Evolutionary conservation across 352 stramenopile species (phyloP).

Genomic region (Phytopythium sindhum): DNA sequence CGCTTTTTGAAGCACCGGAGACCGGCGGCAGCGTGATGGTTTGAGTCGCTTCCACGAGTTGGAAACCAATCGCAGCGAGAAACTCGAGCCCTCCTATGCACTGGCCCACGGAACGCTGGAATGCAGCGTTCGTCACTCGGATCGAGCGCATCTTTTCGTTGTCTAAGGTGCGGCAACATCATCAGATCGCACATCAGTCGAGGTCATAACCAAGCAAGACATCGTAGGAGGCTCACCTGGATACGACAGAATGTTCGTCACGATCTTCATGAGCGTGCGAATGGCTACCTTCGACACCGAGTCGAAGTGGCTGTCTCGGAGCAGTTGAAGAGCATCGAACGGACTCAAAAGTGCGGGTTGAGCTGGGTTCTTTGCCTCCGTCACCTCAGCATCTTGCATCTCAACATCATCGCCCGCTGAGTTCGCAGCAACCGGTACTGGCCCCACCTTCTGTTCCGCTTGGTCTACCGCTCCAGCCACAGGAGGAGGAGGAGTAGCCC

Average conservation of each 20-base stretch:
- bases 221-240: slow-evolving; percentile 36
- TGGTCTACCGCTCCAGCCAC: slow-evolving; percentile 1
- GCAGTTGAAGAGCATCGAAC: slow-evolving; percentile 63
- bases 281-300: slow-evolving; percentile 54
- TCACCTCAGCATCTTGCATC: slow-evolving; percentile 31
- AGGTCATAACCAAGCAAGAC: neutral
- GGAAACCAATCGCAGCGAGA: slow-evolving; percentile 63
- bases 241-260: slow-evolving; percentile 80
- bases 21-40: slow-evolving; percentile 34
- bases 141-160: slow-evolving; percentile 85
- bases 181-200: neutral
- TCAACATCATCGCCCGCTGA: slow-evolving; percentile 35
- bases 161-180: slow-evolving; percentile 24
- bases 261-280: slow-evolving; percentile 81
- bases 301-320: slow-evolving; percentile 79
- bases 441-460: neutral
- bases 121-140: slow-evolving; percentile 68
- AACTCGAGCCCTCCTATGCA: slow-evolving; percentile 74
- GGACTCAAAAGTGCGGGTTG: slow-evolving; percentile 24
- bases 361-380: slow-evolving; percentile 3
- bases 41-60: slow-evolving; percentile 40
- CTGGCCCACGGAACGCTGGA: slow-evolving; percentile 63
- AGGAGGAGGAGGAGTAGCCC: neutral
- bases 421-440: neutral
- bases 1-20: slow-evolving; percentile 15